phyloP scores from a whole-genome alignment of 106 monocot species.

The Dioscorea zingiberensis region DNA sequence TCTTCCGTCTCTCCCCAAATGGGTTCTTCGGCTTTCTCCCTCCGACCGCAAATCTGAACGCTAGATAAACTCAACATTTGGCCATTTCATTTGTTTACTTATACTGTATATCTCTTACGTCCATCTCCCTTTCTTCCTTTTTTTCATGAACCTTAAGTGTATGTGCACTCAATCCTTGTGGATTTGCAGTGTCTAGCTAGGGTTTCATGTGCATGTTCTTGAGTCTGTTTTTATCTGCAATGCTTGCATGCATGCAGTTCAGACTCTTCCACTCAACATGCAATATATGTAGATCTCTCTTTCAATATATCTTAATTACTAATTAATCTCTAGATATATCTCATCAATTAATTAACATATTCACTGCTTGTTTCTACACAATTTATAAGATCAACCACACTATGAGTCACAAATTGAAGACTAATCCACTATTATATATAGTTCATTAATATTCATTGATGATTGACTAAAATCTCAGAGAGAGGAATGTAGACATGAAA shows the following conservation, averaged over 20 bases:
- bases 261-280: background rate
- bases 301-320: background rate
- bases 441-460: no score
- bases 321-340: background rate
- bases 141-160: background rate
- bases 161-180: conserved; percentile 1
- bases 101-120: no score
- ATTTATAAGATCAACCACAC: background rate
- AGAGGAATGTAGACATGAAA: no score
- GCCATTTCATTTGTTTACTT: background rate
- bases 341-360: conserved; percentile 2
- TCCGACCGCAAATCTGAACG: conserved; percentile 1
- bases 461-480: no score
- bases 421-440: no score
- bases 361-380: no score
- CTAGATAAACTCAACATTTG: background rate
- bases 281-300: background rate
- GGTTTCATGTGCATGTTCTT: background rate
- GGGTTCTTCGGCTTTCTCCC: conserved; percentile 2
- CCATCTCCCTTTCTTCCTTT: background rate
- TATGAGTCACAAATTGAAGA: no score
- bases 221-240: conserved; percentile 4
- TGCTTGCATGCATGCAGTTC: background rate
- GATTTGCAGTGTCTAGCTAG: background rate
- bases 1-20: background rate